Evolutionary conservation across 2,329 filamentous ascomycete species (phyloP).

Genomic region (Xylariales sp.): DNA sequence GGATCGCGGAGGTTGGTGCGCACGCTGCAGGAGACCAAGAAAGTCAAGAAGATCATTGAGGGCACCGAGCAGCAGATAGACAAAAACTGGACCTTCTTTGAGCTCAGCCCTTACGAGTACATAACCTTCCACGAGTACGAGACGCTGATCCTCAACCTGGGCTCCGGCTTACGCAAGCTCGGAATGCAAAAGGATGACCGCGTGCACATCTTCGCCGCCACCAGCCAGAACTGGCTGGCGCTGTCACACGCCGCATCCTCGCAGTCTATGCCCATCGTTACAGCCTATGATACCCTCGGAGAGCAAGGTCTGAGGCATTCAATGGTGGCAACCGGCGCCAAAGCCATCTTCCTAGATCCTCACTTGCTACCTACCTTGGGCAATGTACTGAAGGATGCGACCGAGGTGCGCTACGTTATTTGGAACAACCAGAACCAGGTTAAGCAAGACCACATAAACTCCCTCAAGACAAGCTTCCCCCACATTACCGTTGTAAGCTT

Average conservation of each 20-base stretch:
- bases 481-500: conserved; percentile 44
- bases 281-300: conserved; percentile 72
- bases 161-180: conserved; percentile 67
- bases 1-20: conserved; percentile 71
- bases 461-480: conserved; percentile 44
- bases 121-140: conserved; percentile 76
- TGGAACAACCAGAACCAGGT: conserved; percentile 51
- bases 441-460: conserved; percentile 45
- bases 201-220: conserved; percentile 78
- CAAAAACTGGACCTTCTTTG: conserved; percentile 87
- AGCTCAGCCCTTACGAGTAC: conserved; percentile 75
- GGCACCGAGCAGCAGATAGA: conserved; percentile 75
- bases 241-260: conserved; percentile 53
- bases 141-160: conserved; percentile 61
- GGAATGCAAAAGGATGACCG: conserved; percentile 65
- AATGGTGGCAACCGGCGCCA: conserved; percentile 64
- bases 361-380: conserved; percentile 57
- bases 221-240: conserved; percentile 51
- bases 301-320: conserved; percentile 70
- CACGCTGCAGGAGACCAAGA: conserved; percentile 79
- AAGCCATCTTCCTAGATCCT: conserved; percentile 71
- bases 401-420: conserved; percentile 46
- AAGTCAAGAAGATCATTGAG: conserved; percentile 83
- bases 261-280: conserved; percentile 77
- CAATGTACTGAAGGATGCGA: conserved; percentile 49